Evolutionary conservation across 2,329 filamentous ascomycete genomes (phyloP), one percentile per base, ranked within the genome.

Genomic region (Neonectria coccinea): DNA sequence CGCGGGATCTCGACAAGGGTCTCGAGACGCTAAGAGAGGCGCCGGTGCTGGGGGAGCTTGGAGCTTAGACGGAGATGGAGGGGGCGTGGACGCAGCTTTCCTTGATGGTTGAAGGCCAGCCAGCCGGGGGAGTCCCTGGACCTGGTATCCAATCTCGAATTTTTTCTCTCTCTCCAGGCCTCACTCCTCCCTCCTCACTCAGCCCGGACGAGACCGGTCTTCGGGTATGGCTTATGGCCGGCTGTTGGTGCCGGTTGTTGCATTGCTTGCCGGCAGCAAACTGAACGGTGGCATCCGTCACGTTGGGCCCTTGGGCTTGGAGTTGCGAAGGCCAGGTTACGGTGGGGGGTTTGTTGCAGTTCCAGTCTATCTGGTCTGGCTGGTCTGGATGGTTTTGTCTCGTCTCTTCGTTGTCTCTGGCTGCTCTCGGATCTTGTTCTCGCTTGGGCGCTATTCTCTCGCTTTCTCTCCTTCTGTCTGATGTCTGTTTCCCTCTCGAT

Each of bases 1-100:
- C 56, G 71, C 72, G 72, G 70, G 72, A 74, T 72, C 69, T 69
- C 36, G 69, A 74, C 72, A 74, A 74, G 72, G 72, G 72, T 74
- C 47, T 65, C 62, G 44, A 39, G 59, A 67, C 72, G 72, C 72
- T 74, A 73, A 74, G 64, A 74, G 62, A 61, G 64, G 56, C 72
- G 70, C 70, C 72, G 66, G 66, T 59, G 66, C 71, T 70, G 69
- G 64, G 65, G 59, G 59, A 70, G 62, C 67, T 70, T 59, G 59
- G 52, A 67, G 69, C 67, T 70, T 65, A 58, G 65, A 41, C 62
- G 54, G 55, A 60, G 66, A 63, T 72, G 65, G 70, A 72, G 70
- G 71, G 67, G 71, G 71, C 67, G 71, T 63, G 71, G 57, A 36
- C 20, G 54, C 41, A 70, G 61, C 51, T 50, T 53, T 59, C 54